Evolutionary conservation across 1,284 basidiomycete species (phyloP).

Genomic region (Wolfiporia cocos): DNA sequence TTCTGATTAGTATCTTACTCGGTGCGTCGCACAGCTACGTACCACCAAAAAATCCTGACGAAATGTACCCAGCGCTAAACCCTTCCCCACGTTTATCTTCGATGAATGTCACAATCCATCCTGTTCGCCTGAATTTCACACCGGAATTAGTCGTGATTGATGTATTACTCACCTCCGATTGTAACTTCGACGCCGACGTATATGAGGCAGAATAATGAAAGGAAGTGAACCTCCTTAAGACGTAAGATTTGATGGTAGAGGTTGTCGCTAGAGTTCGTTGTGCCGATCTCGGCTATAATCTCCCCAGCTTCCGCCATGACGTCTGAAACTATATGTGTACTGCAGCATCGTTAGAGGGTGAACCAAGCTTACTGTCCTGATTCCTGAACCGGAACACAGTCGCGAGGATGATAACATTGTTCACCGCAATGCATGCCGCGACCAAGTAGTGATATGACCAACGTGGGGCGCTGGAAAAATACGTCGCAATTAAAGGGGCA

Average conservation of each 20-base stretch:
- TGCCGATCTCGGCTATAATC: conserved; percentile 27
- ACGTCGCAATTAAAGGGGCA: conserved; percentile 61
- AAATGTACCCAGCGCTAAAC: conserved; percentile 28
- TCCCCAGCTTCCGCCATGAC: conserved; percentile 33
- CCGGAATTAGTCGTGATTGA: no score
- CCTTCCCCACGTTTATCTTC: conserved; percentile 26
- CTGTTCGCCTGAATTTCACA: no score
- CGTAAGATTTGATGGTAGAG: conserved; percentile 50
- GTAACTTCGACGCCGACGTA: conserved; percentile 68
- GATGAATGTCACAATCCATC: conserved; percentile 61
- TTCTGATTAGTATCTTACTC: no score
- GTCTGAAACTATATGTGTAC: no score
- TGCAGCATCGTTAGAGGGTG: no score
- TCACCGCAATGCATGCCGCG: conserved; percentile 48
- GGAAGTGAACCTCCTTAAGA: conserved; percentile 44
- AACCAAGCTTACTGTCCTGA: conserved; percentile 44
- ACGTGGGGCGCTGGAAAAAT: conserved; percentile 45
- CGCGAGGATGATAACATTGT: conserved; percentile 39
- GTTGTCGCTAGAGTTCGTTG: conserved; percentile 26
- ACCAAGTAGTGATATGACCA: conserved; percentile 61
- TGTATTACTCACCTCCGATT: conserved; percentile 50
- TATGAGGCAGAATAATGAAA: conserved; percentile 56
- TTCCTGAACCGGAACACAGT: conserved; percentile 46
- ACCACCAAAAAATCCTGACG: conserved; percentile 31
- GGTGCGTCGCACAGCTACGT: background rate